Evolutionary conservation across 2,329 filamentous ascomycete species (phyloP), one percentile per base, ranked within the genome.

Genomic region (Epichloe typhina): DNA sequence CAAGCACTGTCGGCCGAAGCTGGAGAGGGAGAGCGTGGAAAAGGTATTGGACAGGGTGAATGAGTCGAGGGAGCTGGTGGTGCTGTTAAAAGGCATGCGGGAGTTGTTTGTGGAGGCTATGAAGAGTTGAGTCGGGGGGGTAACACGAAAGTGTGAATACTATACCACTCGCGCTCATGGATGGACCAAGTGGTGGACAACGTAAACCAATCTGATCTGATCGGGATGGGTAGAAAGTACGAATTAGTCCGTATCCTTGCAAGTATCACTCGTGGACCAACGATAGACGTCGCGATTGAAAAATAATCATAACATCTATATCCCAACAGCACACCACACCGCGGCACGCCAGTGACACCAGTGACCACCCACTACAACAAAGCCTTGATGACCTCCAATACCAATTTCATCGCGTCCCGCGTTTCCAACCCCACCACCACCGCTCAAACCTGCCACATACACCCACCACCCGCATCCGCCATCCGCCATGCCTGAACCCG

Each of bases 1-100:
- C 38, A 77, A 82, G 53, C 84, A 87, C 58, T 86, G 84, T 60
- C 76, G 85, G 62, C 93, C 93, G 12, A 91, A 88, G 69, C 71
- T 95, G 55, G 86, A 94, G 62, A 73, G 76, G 54, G 86, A 89
- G 55, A 83, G 83, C 58, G 79, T 93, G 42, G 86, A 93, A 50
- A 76, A 77, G 63, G 83, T 93, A 46, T 66, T 90, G 50, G 86
- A 94, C 56, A 75, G 76, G 62, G 75, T 96, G 52, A 95, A 95
- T 62, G 89, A 96, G 72, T 79, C 76, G 46, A 75, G 86, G 58
- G 85, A 90, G 63, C 64, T 94, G 61, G 79, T 77, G 4, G 72
- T 76, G 40, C 74, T 93, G 63, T 68, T 93, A 52, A 93, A 91
- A 71, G 84, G 83, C 3, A 93, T 94, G 86, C 75, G 87, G 57